Base-by-base conservation (phyloP, 1,284 basidiomycete species). In the Moniliella sp. region DNA sequence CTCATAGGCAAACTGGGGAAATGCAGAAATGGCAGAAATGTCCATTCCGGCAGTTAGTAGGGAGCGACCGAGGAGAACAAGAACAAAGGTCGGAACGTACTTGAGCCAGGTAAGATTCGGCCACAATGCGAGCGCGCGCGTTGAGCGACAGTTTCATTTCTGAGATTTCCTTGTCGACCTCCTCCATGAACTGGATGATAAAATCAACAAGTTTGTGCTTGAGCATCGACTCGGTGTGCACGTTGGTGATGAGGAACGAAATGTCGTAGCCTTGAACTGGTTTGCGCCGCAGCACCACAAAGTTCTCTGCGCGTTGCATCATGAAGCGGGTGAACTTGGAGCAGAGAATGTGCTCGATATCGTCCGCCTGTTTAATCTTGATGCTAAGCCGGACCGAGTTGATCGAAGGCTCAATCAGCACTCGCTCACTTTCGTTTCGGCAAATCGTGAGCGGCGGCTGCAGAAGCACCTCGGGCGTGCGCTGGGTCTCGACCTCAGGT, bases 131-230 rank as follows among this genome's bases (percentile, higher is more conserved):
- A 1, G 91, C 86, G 36, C 88, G 72, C 18, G 86, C 84, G 54
- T 97, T 99, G 39, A 97, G 67, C 48, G 76, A 64, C 19, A 71
- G 56, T 49, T 71, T 71, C 64, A 70, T 70, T 48, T 71, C 69
- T 40, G 76, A 80, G 54, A 83, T 82, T 59, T 81, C 79, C 61
- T 76, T 78, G 58, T 82, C 80, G 35, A 93, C 84, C 51, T 93
- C 84, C 59, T 93, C 84, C 86, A 93, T 93, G 61, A 93, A 83
- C 77, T 97, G 82, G 47, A 94, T 93, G 64, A 99, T 91, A 65
- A 99, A 99, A 65, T 99, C 88, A 27, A 99, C 91, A 34, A 99
- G 76, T 67, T 94, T 97, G 65, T 94, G 86, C 66, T 97, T 97
- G 48, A 94, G 68, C 84, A 99, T 91, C 2, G 79, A 80, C 61